These are phyloP conservation scores for Xylariales sp. DNA, from an alignment of 2,329 filamentous ascomycete species.

Conservation along the genomic window DNA sequence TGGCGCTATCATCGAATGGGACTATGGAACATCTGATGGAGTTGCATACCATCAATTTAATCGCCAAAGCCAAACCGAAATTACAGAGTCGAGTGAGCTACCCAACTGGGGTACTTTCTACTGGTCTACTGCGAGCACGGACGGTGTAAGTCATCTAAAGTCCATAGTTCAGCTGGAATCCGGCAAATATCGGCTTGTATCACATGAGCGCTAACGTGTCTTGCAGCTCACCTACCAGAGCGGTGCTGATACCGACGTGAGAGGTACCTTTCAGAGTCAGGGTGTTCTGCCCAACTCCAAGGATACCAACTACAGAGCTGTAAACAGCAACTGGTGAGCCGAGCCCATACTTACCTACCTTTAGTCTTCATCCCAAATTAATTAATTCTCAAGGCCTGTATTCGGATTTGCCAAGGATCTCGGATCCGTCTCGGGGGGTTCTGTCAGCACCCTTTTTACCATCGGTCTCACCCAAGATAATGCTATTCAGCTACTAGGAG, in stretches of 20 bases:
- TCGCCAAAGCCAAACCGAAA: constrained; percentile 69
- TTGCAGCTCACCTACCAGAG: constrained; percentile 74
- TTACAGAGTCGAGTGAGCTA: constrained; percentile 76
- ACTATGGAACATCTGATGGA: constrained; percentile 61
- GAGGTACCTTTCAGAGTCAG: constrained; percentile 72
- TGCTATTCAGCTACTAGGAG: constrained; percentile 79
- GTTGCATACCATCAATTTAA: constrained; percentile 74
- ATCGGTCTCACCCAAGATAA: constrained; percentile 81
- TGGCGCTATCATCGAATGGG: constrained; percentile 69
- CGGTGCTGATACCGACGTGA: constrained; percentile 73
- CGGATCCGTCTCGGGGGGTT: constrained; percentile 53
- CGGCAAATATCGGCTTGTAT: background rate
- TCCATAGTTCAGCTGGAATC: background rate
- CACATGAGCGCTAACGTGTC: constrained; percentile 29
- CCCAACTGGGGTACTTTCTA: constrained; percentile 82
- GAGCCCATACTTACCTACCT: background rate
- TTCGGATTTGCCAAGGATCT: constrained; percentile 80
- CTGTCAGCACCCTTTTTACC: constrained; percentile 71
- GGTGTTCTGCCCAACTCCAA: constrained; percentile 72
- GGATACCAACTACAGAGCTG: constrained; percentile 73
- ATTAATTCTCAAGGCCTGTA: constrained; percentile 67
- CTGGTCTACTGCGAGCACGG: constrained; percentile 72
- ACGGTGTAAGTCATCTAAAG: constrained; percentile 53
- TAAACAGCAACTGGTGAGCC: constrained; percentile 69
- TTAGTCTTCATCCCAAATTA: constrained; percentile 19